Conservation (phyloP, 2,329 filamentous ascomycete genomes). For the Fragosphaeria purpurea region DNA sequence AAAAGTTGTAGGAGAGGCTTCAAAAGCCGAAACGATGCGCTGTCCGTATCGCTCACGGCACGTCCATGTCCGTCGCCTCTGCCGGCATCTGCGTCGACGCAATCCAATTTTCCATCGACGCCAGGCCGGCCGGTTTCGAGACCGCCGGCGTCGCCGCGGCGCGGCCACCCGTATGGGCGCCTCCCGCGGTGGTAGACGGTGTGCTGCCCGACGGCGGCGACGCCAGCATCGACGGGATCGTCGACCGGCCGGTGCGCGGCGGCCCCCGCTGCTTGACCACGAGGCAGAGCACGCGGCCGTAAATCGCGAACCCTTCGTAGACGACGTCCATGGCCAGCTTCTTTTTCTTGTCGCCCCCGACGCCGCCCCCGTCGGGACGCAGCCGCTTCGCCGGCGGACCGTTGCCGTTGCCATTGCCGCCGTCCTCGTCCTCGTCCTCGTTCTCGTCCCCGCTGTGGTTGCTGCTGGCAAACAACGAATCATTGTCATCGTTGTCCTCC, state of each 20-base stretch:
- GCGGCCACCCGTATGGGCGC: slow-evolving; percentile 3
- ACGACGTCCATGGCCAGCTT: slow-evolving; percentile 76
- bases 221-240: slow-evolving; percentile 12
- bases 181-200: slow-evolving; percentile 9
- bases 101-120: slow-evolving; percentile 79
- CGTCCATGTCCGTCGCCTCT: slow-evolving; percentile 10
- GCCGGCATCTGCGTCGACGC: slow-evolving; percentile 60
- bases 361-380: slow-evolving; percentile 18
- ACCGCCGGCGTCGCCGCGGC: slow-evolving; percentile 15
- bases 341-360: slow-evolving; percentile 63
- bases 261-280: slow-evolving; percentile 65
- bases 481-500: slow-evolving; percentile 11
- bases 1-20: too few species aligned
- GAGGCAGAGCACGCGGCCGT: slow-evolving; percentile 83
- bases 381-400: slow-evolving; percentile 29
- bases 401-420: slow-evolving; percentile 9
- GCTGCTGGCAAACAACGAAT: slow-evolving; percentile 13
- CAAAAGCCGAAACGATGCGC: too few species aligned
- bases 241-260: slow-evolving; percentile 16
- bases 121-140: slow-evolving; percentile 42
- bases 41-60: too few species aligned
- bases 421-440: slow-evolving; percentile 24
- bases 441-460: slow-evolving; percentile 19
- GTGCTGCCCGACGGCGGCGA: slow-evolving; percentile 20
- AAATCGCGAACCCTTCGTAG: slow-evolving; percentile 94